Evolutionary conservation across 768 basidiomycete genomes (phyloP), one percentile per base, ranked within the genome.

Genomic region (Rhizopogon vinicolor): DNA sequence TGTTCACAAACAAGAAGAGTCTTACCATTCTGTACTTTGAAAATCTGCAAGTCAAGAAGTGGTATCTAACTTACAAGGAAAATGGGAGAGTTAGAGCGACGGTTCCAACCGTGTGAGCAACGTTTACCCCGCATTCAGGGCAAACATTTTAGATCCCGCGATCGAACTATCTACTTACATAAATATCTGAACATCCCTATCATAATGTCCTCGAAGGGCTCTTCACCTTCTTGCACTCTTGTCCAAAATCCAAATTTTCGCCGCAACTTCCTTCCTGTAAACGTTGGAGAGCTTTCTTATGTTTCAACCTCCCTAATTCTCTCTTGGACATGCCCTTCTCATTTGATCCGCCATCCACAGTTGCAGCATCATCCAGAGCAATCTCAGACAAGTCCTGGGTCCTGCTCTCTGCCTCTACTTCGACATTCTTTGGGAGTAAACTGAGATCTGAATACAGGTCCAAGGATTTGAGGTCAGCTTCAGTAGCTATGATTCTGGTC

Each of bases 381-480:
- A 51, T 57, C 44, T 60, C 58, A n/a, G 54, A 53, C 52, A 52
- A 59, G 9, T 70, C 71, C 4, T 68, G 66, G 41, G 69, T 67
- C 58, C 72, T 73, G n/a, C 69, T 71, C 50, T 77, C 76, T 52
- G 76, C 74, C 40, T 78, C 77, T 4, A 63, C 70, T 35, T 81
- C 78, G 18, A 73, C 66, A 55, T 78, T 75, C 63, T 90, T 90
- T 3, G 88, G 87, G 56, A 90, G 71, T 19, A 78, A 74, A 0
- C 72, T 68, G 29, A 90, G 73, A 49, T 77, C 73, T 2, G 73
- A 69, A 62, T 91, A 91, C 2, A 90, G 69, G 51, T 87, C 83
- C 1, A 90, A 72, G 3, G 68, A 63, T 52, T 78, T 73, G 4
- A 86, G 64, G 14, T 84, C 82, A 8, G 74, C 74, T 3, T 63